Base-by-base conservation (phyloP, 768 basidiomycete genomes). In the Rhizopogon vulgaris region DNA sequence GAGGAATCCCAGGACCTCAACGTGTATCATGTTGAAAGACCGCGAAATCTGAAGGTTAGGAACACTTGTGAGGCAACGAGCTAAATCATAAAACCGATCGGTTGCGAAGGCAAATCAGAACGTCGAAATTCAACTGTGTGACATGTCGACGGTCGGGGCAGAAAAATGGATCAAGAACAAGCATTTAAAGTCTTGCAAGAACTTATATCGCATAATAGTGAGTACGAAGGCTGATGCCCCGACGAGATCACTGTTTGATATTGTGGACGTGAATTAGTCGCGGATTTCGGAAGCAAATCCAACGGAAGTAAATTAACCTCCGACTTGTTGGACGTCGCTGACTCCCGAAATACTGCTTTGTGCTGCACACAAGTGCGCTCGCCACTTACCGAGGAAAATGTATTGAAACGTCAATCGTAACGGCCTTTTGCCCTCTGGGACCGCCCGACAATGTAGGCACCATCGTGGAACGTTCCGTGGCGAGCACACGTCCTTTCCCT, bases 321-420 rank as follows among this genome's bases (percentile, higher is more conserved):
- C 6, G 24, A 36, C 36, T 34, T 12, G 32, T 36, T 12, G 32
- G 36, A 36, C 18, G 36, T 24, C 28, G 30, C n/a, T 54, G 30
- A 49, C 36, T 27, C 25, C n/a, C 27, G n/a, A n/a, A 27, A n/a
- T 4, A 45, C 36, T 59, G 58, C 58, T 58, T 59, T 59, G 54
- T 59, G 45, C 48, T 36, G 30, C 32, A 34, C 32, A 34, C 32
- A 34, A 34, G 11, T 34, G 28, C 49, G 52, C 24, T 58, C 53
- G 49, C 50, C 18, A n/a, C 25, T 36, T 48, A 42, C 49, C 57
- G 55, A 39, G 45, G 27, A 24, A 45, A 45, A 36, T 49, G 32
- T 17, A 37, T 8, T 49, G 48, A 4, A 48, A 14, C 8, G 34
- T 36, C 22, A 14, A 36, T 8, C 9, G 37, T 11, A 22, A 34